Evolutionary conservation across 345 rosid genomes (phyloP), one percentile per base, ranked within the genome.

Genomic region (Excoecaria cochinchinensis): DNA sequence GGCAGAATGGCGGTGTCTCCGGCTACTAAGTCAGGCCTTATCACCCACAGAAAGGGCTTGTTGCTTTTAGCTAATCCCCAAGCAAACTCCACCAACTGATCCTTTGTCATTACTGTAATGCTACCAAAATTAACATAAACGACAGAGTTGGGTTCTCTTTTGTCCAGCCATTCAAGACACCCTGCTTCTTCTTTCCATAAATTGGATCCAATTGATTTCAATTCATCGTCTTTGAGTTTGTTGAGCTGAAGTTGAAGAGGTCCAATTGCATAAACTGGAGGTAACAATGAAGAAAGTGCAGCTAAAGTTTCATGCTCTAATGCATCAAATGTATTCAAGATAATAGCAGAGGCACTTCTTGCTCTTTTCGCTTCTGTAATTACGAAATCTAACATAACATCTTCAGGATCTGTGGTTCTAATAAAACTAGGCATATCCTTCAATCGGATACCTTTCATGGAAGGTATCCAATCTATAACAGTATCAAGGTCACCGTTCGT

Each of bases 1-100:
- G 76, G 76, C 17, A 74, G 39, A 19, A 51, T 19, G 0, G 76
- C 76, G 15, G 69, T 38, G 3, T 74, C 62, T 11, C 76, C 76
- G 25, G 40, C 61, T 4, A 74, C 70, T 38, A 63, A 39, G 46
- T 74, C 76, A 8, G 76, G 70, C 70, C 76, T 74, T 1, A 74
- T 74, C 4, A 74, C 63, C 76, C 76, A 74, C 48, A 74, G 39
- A 51, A 74, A 74, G 7, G 55, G 51, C 40, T 40, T 55, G 8
- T 74, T 39, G 70, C 77, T 74, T 17, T 74, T 64, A 15, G 70
- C 69, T n/a, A 74, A 61, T 51, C 77, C 77, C 77, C 77, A 74
- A 7, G 77, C 70, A 38, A 74, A 74, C 39, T 74, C 77, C 22
- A n/a, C 15, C 57, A 74, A 39, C 13, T 74, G 77, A 1, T 64